Evolutionary conservation across 805 yeast species (phyloP), one percentile per base, ranked within the genome.

Genomic region (Naumovozyma dairenensis): DNA sequence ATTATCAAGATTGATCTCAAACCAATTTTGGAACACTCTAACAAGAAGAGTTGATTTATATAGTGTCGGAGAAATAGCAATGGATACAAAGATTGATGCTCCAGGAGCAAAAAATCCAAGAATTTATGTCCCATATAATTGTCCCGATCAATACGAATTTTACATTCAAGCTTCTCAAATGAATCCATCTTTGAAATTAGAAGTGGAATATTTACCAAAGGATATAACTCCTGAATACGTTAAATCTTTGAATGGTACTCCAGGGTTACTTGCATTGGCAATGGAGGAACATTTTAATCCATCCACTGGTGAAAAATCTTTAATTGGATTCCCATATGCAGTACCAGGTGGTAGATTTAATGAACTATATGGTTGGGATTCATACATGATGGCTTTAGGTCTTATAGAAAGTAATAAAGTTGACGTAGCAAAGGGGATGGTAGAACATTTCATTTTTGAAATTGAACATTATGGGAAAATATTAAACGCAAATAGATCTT

Each of bases 331-430:
- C 49, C 95, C 94, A 0, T 89, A 89, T 57, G 81, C 84, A 13
- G 97, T 89, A 16, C 98, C 98, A 1, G 98, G 98, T 13, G 97
- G 98, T 16, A 67, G 98, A 43, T 89, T 89, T 60, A 92, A 92
- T 61, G 98, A 89, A 60, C 70, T 86, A 38, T 89, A 92, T 51
- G 98, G 97, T 12, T 89, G 98, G 98, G 98, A 89, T 57, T 85
- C 96, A 2, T 89, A 92, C 53, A 82, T 92, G 80, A 86, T 80
- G 53, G 73, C 92, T 0, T 58, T 86, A 16, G 98, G 97, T 1
- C 65, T 92, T 27, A 55, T 92, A 17, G 69, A 72, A 18, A 80
- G 81, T 49, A 72, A 69, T 26, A 67, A 74, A 32, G 57, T 75
- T 15, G 81, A 77, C 26, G 66, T 87, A 21, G 89, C 95, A 6